Conservation (phyloP, 2,329 filamentous ascomycete genomes). For the Diaporthe australafricana region DNA sequence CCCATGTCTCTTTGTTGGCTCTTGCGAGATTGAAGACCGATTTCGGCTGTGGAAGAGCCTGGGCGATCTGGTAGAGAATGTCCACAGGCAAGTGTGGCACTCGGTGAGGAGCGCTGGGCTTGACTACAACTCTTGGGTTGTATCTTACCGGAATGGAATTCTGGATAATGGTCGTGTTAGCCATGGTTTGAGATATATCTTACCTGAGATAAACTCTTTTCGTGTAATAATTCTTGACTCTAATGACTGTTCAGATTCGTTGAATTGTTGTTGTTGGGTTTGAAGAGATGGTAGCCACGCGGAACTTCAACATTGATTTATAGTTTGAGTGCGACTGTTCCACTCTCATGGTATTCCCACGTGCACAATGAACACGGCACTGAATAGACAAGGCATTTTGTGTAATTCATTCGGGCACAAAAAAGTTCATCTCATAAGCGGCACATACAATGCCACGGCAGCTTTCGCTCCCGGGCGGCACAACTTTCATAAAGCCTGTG, state of each 20-base stretch:
- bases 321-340: background rate
- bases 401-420: background rate
- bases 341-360: rapidly evolving
- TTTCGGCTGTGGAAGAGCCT: background rate
- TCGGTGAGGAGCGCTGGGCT: background rate
- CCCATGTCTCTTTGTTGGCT: background rate
- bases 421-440: background rate
- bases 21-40: background rate
- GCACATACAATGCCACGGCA: background rate
- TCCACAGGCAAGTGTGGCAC: background rate
- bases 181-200: background rate
- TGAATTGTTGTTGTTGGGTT: no score
- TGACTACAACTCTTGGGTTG: background rate
- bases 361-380: rapidly evolving
- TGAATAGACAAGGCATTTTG: background rate
- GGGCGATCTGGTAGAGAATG: background rate
- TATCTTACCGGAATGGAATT: background rate
- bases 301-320: no score
- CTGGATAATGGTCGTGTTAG: background rate
- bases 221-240: no score
- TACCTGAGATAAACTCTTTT: background rate
- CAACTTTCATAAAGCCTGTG: no score
- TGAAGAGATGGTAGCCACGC: no score
- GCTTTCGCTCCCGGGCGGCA: no score
- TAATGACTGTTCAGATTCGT: background rate